These are phyloP conservation scores for Vaccinium darrowii DNA, from an alignment of 148 eudicot species.

Conservation along the genomic window DNA sequence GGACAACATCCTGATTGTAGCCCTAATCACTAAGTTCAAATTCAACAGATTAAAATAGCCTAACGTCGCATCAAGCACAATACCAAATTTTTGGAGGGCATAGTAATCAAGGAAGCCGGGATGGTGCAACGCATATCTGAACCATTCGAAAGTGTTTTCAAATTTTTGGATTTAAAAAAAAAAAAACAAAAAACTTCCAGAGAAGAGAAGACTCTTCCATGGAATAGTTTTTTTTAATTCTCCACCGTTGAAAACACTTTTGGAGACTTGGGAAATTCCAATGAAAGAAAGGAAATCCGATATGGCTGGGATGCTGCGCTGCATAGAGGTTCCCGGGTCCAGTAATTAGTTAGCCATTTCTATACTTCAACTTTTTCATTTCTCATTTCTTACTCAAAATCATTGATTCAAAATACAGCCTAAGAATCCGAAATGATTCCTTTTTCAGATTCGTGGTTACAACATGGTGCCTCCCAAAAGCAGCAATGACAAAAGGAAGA, in stretches of 20 bases:
- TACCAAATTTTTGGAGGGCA: neutral
- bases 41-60: neutral
- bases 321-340: no score
- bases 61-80: neutral
- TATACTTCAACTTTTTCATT: neutral
- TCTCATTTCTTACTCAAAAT: neutral
- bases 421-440: neutral
- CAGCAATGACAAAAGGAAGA: constrained; percentile 28
- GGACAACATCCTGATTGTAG: neutral
- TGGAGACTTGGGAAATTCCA: no score
- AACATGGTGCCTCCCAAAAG: constrained; percentile 25
- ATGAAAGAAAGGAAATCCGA: no score
- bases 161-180: no score
- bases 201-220: no score
- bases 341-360: neutral
- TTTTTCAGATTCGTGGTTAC: constrained; percentile 5
- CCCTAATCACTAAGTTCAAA: neutral
- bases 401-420: neutral
- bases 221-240: no score
- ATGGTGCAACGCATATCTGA: no score
- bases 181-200: no score
- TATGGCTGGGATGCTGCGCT: no score
- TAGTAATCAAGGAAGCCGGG: no score
- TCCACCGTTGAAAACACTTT: no score
- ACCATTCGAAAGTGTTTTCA: no score